Conservation (phyloP, 495 filamentous ascomycete species). For the Aspergillus homomorphus region DNA sequence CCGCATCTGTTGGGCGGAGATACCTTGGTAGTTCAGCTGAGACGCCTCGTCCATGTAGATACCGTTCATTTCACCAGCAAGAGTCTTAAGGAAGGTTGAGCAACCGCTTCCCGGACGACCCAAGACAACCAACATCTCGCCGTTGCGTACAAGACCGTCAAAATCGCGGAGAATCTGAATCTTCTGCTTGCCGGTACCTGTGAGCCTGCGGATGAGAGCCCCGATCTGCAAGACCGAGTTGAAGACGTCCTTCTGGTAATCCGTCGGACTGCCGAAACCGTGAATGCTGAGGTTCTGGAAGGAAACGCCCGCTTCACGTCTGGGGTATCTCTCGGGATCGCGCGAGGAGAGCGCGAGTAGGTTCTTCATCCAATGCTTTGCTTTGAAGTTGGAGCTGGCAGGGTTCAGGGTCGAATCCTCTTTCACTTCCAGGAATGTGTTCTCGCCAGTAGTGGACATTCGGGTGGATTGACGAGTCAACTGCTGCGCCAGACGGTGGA, state of each 20-base stretch:
- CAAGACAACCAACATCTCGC: slow-evolving; percentile 79
- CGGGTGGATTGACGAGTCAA: slow-evolving; percentile 47
- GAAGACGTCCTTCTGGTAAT: slow-evolving; percentile 78
- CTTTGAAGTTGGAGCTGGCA: slow-evolving; percentile 44
- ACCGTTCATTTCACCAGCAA: slow-evolving; percentile 71
- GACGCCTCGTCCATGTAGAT: slow-evolving; percentile 58
- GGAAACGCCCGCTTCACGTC: slow-evolving; percentile 43
- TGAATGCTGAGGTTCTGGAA: slow-evolving; percentile 69
- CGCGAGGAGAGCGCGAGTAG: slow-evolving; percentile 45
- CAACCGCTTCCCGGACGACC: slow-evolving; percentile 72
- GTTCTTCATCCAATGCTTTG: slow-evolving; percentile 52
- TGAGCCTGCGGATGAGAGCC: slow-evolving; percentile 40
- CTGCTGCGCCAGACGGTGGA: slow-evolving; percentile 45
- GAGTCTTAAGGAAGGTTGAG: slow-evolving; percentile 70
- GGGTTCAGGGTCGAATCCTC: slow-evolving; percentile 49
- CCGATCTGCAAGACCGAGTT: slow-evolving; percentile 61
- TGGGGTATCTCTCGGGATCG: slow-evolving; percentile 46
- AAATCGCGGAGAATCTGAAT: slow-evolving; percentile 71
- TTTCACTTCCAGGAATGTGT: slow-evolving; percentile 41
- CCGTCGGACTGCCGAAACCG: slow-evolving; percentile 71
- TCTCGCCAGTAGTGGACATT: slow-evolving; percentile 35
- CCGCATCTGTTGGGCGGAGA: slow-evolving; percentile 66
- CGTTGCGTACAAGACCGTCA: slow-evolving; percentile 67
- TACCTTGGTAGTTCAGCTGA: slow-evolving; percentile 73
- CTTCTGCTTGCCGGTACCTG: slow-evolving; percentile 50